Conservation (phyloP, 1,284 basidiomycete genomes). For the Ceratobasidium sp. region DNA sequence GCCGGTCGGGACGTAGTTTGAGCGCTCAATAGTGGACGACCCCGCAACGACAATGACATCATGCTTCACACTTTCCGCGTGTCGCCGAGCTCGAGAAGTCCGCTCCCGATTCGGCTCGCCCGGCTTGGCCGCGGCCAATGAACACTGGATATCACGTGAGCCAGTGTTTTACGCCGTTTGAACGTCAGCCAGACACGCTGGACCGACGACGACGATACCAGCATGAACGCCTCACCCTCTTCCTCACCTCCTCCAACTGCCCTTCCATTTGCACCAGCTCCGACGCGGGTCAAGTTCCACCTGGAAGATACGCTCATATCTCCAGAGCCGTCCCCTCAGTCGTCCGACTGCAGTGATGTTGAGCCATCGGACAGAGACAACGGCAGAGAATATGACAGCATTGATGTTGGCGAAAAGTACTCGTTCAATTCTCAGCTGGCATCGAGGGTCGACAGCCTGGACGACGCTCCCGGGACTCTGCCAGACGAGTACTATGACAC, state of each 20-base stretch:
- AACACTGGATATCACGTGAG: too few relatives aligned
- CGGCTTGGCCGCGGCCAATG: too few relatives aligned
- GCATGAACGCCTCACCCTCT: neutral
- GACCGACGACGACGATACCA: constrained; percentile 15
- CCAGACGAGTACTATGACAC: constrained; percentile 68
- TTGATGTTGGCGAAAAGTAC: neutral
- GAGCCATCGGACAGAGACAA: neutral
- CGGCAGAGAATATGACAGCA: neutral
- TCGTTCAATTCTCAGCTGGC: neutral
- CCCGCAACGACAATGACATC: too few relatives aligned
- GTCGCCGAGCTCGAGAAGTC: too few relatives aligned
- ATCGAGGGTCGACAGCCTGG: constrained; percentile 9
- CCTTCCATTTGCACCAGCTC: constrained; percentile 29
- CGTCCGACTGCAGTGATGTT: constrained; percentile 20
- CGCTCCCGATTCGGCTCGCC: too few relatives aligned
- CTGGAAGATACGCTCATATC: constrained; percentile 30
- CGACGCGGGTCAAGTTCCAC: constrained; percentile 29
- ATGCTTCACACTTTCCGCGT: too few relatives aligned
- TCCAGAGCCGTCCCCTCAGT: neutral
- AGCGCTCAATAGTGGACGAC: too few relatives aligned
- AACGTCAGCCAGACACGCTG: neutral
- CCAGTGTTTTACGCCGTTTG: neutral
- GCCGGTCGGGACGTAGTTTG: too few relatives aligned
- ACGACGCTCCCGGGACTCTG: constrained; percentile 46
- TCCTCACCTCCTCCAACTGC: neutral